A percentile compares a stretch with the other conserved stretches of the same genome.
These are phyloP conservation scores for Pachyrhizus erosus DNA, from an alignment of 306 rosid species.

Conservation along the genomic window DNA sequence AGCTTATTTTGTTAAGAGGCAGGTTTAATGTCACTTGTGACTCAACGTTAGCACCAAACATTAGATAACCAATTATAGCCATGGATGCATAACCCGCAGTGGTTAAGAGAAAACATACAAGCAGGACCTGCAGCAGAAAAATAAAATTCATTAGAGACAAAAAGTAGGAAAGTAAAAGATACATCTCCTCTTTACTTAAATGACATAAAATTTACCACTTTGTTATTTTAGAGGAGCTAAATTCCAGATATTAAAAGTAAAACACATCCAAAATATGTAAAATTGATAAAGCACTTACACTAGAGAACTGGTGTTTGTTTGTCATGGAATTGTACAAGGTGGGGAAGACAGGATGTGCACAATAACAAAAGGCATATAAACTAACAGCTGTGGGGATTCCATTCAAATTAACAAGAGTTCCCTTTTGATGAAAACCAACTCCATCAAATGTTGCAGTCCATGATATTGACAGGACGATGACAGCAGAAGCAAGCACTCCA, in stretches of 20 bases:
- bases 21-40: slow-evolving; percentile 77
- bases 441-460: slow-evolving; percentile 73
- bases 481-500: slow-evolving; percentile 77
- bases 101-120: slow-evolving; percentile 62
- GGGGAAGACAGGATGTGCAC: slow-evolving; percentile 93
- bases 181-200: background rate
- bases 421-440: slow-evolving; percentile 61
- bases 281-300: slow-evolving; percentile 54
- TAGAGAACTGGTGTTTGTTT: slow-evolving; percentile 76
- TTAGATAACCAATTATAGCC: slow-evolving; percentile 74
- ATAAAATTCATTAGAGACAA: background rate
- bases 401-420: slow-evolving; percentile 56
- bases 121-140: slow-evolving; percentile 59
- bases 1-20: slow-evolving; percentile 62
- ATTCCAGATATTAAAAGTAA: background rate
- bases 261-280: background rate
- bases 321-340: slow-evolving; percentile 80
- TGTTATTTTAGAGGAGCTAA: background rate
- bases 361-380: slow-evolving; percentile 82
- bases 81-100: slow-evolving; percentile 68
- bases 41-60: slow-evolving; percentile 64
- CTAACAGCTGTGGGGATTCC: slow-evolving; percentile 77
- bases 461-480: slow-evolving; percentile 64
- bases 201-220: background rate
- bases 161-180: background rate